Evolutionary conservation across 176 grass and related monocot species (phyloP).

Genomic region (Oryza longistaminata): DNA sequence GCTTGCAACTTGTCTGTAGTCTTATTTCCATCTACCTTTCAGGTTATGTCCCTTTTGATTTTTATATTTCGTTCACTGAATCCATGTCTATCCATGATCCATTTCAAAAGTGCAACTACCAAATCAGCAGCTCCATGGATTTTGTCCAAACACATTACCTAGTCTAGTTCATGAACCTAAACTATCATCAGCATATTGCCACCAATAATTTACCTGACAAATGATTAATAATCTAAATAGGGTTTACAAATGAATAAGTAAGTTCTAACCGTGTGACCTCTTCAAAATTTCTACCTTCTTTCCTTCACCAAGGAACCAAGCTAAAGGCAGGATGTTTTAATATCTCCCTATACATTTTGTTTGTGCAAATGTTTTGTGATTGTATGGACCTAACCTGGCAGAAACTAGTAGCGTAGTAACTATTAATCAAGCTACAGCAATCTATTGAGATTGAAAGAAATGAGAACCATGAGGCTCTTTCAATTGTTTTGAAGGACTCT

Average conservation of each 20-base stretch:
- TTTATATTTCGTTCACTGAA: conserved; percentile 28
- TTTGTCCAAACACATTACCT: conserved; percentile 5
- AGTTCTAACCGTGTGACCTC: conserved; percentile 34
- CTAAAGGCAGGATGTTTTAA: conserved; percentile 29
- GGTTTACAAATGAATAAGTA: conserved; percentile 42
- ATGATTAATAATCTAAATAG: conserved; percentile 33
- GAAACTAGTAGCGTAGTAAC: conserved; percentile 32
- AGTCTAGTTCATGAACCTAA: conserved; percentile 12
- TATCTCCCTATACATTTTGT: conserved; percentile 52
- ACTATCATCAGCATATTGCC: not conserved
- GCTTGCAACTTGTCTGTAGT: conserved; percentile 10
- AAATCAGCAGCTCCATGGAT: conserved; percentile 6
- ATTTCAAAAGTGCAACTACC: conserved; percentile 8
- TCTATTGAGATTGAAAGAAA: conserved; percentile 43
- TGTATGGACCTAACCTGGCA: conserved; percentile 50
- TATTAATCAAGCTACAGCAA: conserved; percentile 42
- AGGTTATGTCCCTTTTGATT: not conserved
- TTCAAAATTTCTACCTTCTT: conserved; percentile 38
- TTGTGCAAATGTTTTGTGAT: conserved; percentile 36
- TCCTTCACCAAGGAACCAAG: conserved; percentile 33
- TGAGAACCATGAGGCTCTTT: conserved; percentile 46
- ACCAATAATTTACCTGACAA: conserved; percentile 15
- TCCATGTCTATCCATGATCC: not conserved
- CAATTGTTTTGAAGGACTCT: conserved; percentile 86
- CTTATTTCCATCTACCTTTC: conserved; percentile 5